Conservation (phyloP, 345 rosid species). For the Corchorus olitorius region DNA sequence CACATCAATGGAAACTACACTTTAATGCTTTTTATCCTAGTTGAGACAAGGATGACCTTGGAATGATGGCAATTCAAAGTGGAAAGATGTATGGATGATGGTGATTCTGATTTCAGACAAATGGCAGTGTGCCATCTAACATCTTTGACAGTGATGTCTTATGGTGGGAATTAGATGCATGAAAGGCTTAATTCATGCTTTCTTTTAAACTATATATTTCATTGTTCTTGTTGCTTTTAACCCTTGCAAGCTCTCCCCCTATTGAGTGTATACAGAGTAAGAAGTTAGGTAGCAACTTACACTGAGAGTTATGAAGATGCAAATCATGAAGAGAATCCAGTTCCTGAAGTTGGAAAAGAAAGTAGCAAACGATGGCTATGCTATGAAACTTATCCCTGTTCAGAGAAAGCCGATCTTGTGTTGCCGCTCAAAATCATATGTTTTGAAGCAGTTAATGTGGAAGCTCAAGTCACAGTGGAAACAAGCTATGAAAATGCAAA, state of each 20-base stretch:
- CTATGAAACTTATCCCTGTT: neutral
- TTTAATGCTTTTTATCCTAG: neutral
- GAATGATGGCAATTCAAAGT: constrained; percentile 14
- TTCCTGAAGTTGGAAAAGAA: constrained; percentile 21
- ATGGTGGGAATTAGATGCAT: neutral
- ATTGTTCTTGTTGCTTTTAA: neutral
- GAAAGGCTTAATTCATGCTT: neutral
- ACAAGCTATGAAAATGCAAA: constrained; percentile 24
- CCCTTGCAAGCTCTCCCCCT: neutral
- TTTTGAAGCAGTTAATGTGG: constrained; percentile 36
- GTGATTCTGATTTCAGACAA: constrained; percentile 5
- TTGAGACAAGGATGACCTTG: constrained; percentile 10
- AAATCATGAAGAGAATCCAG: constrained; percentile 37
- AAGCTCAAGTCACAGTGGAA: constrained; percentile 42
- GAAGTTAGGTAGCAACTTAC: neutral
- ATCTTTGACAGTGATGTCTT: neutral
- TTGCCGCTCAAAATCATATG: constrained; percentile 28
- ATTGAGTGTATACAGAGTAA: neutral
- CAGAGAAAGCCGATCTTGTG: neutral
- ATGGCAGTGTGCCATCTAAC: neutral
- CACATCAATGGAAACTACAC: neutral
- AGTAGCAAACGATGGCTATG: constrained; percentile 27
- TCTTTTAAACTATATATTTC: constrained; percentile 6
- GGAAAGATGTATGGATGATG: constrained; percentile 7
- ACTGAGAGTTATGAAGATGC: constrained; percentile 28